Conservation (phyloP, 2,329 filamentous ascomycete species). For the Metarhizium anisopliae region DNA sequence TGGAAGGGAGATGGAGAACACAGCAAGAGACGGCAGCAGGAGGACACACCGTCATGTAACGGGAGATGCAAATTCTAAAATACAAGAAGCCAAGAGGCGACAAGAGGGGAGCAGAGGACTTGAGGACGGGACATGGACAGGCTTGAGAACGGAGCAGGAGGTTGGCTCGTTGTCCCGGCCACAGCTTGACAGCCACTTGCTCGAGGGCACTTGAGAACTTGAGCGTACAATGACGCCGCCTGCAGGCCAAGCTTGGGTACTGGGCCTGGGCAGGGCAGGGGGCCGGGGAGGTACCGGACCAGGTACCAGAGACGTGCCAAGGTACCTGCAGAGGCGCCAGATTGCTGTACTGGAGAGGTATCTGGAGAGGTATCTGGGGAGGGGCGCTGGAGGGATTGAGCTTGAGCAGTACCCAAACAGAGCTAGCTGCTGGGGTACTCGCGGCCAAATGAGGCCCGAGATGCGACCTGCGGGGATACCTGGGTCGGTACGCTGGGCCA, state of each 20-base stretch:
- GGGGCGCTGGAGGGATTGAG: not conserved
- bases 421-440: not conserved
- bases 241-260: not conserved
- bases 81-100: not conserved
- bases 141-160: not conserved
- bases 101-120: not conserved
- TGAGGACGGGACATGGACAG: not conserved
- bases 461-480: too few species aligned
- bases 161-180: slow-evolving; percentile 1
- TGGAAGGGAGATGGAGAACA: not conserved
- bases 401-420: not conserved
- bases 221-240: not conserved
- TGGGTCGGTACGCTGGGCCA: too few species aligned
- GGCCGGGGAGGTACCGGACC: too few species aligned
- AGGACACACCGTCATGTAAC: not conserved
- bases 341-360: not conserved
- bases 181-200: not conserved
- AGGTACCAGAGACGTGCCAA: not conserved
- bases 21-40: not conserved
- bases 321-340: not conserved
- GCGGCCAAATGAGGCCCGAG: not conserved
- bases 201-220: not conserved
- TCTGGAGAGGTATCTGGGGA: not conserved
- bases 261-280: not conserved
- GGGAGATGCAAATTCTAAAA: not conserved